phyloP scores from a whole-genome alignment of 352 stramenopile species.

The Phytophthora uliginosa region DNA sequence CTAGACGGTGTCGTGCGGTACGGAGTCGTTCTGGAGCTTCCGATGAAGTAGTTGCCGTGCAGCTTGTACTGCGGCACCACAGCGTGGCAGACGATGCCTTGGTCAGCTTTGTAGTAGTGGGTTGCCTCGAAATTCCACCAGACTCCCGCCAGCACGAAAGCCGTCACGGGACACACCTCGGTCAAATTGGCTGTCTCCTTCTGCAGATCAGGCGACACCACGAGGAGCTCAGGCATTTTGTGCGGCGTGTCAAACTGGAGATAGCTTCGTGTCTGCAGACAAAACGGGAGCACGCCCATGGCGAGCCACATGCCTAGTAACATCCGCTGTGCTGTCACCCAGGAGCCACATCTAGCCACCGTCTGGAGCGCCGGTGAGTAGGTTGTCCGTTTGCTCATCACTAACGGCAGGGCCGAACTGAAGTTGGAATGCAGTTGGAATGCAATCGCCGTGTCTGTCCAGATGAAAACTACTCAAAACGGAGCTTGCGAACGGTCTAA shows the following conservation, averaged over 20 bases:
- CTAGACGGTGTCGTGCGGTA: constrained; percentile 13
- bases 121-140: constrained; percentile 33
- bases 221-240: constrained; percentile 22
- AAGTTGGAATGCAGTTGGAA: background rate
- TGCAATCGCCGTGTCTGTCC: background rate
- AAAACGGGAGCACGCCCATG: constrained; percentile 19
- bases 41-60: constrained; percentile 36
- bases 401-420: background rate
- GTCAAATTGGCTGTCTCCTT: constrained; percentile 16
- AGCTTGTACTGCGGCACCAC: constrained; percentile 39
- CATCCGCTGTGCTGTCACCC: constrained; percentile 8
- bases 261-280: constrained; percentile 34
- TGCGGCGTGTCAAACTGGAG: constrained; percentile 27
- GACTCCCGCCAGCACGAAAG: constrained; percentile 15
- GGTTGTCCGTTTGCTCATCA: background rate
- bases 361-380: background rate
- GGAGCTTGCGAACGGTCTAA: background rate
- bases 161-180: constrained; percentile 5
- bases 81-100: constrained; percentile 25
- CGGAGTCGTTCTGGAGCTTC: background rate
- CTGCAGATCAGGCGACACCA: background rate
- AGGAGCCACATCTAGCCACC: too few species aligned
- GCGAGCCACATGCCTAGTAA: constrained; percentile 22
- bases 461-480: background rate
- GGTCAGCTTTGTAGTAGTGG: constrained; percentile 18